Conservation (phyloP, 106 monocot species). For the Amphibolis antarctica region DNA sequence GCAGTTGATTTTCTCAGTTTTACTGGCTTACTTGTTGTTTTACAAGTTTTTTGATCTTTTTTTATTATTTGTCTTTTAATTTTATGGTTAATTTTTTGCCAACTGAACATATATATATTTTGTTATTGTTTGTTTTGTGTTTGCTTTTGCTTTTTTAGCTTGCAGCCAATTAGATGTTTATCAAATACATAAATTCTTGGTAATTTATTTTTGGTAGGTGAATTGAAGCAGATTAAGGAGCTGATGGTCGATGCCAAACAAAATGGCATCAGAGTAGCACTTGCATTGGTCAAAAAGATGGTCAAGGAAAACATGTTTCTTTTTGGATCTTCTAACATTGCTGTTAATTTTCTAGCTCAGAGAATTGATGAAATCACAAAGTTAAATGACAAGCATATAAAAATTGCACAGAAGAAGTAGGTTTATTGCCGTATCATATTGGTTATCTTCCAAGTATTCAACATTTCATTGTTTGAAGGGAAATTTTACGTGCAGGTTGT, state of each 20-base stretch:
- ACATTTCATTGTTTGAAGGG: background rate
- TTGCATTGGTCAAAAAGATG: slow-evolving; percentile 81
- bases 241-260: slow-evolving; percentile 66
- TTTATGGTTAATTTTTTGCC: too few relatives aligned
- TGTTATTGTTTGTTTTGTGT: too few relatives aligned
- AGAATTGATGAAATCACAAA: slow-evolving; percentile 39
- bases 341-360: slow-evolving; percentile 22
- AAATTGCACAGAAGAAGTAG: slow-evolving; percentile 75
- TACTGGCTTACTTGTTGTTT: too few relatives aligned
- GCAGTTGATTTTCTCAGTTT: too few relatives aligned
- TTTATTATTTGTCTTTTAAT: too few relatives aligned
- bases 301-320: slow-evolving; percentile 45
- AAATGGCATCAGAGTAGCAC: slow-evolving; percentile 33
- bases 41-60: too few relatives aligned
- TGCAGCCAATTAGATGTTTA: too few relatives aligned
- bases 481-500: slow-evolving; percentile 32
- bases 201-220: slow-evolving; percentile 29
- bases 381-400: slow-evolving; percentile 39
- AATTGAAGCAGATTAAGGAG: slow-evolving; percentile 55
- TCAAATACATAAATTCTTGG: too few relatives aligned
- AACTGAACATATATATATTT: too few relatives aligned
- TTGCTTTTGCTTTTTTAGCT: too few relatives aligned
- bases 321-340: slow-evolving; percentile 70
- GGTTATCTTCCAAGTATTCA: background rate
- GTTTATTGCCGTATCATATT: background rate